Percentiles rank a stretch among this genome's conserved stretches.
Evolutionary conservation across 2,329 filamentous ascomycete species (phyloP).

Genomic region (Botryosphaeria dothidea): DNA sequence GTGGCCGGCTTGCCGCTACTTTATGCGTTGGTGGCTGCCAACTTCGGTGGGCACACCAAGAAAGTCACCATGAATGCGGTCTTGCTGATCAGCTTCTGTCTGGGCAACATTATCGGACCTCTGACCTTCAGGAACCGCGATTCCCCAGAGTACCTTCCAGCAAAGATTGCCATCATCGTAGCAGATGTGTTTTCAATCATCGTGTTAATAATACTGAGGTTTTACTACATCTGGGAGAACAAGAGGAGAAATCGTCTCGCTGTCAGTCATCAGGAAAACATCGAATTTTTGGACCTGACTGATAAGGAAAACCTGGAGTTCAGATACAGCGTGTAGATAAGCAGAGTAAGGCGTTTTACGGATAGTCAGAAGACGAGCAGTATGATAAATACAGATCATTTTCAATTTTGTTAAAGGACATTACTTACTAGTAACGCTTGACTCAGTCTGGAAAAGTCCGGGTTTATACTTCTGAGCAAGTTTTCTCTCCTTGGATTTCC

Average conservation of each 20-base stretch:
- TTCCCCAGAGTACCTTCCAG: constrained; percentile 35
- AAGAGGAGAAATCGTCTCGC: constrained; percentile 25
- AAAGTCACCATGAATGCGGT: constrained; percentile 39
- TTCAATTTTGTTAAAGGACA: too few relatives aligned
- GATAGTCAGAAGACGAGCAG: too few relatives aligned
- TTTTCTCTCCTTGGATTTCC: too few relatives aligned
- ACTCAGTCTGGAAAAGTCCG: too few relatives aligned
- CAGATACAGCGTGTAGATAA: constrained; percentile 20
- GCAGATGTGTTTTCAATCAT: constrained; percentile 35
- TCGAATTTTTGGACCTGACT: constrained; percentile 24
- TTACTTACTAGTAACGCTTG: too few relatives aligned
- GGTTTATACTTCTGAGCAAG: too few relatives aligned
- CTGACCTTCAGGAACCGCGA: constrained; percentile 33
- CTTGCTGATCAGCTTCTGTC: constrained; percentile 41
- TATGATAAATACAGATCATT: too few relatives aligned
- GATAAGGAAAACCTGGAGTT: constrained; percentile 25
- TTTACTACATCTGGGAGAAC: constrained; percentile 32
- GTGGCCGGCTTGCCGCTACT: constrained; percentile 24
- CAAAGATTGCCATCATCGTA: constrained; percentile 45
- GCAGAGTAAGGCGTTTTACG: too few relatives aligned
- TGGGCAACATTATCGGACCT: constrained; percentile 44
- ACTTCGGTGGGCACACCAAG: constrained; percentile 38
- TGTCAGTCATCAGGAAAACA: constrained; percentile 25
- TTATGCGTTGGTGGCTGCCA: constrained; percentile 25
- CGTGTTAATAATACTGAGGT: constrained; percentile 26